Evolutionary conservation across 1,139 yeast species (phyloP).

Genomic region (Blastobotrys illinoisensis): DNA sequence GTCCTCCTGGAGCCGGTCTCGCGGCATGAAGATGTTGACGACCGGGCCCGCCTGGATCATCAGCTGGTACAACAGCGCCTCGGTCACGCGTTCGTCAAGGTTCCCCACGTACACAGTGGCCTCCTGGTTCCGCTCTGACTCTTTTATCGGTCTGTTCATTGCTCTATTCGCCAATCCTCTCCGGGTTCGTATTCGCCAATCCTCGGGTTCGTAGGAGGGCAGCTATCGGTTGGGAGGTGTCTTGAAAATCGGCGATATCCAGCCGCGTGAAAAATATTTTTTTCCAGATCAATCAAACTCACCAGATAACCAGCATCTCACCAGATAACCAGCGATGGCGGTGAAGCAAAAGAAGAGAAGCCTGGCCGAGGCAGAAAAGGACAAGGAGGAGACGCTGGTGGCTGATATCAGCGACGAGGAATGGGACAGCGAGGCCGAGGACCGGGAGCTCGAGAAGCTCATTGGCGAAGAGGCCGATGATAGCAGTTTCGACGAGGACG

Average conservation of each 20-base stretch:
- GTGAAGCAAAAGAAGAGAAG: conserved; percentile 10
- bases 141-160: conserved; percentile 6
- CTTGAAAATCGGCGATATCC: conserved; percentile 3
- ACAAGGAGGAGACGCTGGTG: conserved; percentile 16
- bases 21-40: conserved; percentile 64
- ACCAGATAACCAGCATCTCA: background rate
- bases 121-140: conserved; percentile 46
- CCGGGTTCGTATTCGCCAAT: too few species aligned
- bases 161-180: background rate
- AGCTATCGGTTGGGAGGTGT: background rate
- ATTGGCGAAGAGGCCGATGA: conserved; percentile 23
- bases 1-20: conserved; percentile 61
- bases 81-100: conserved; percentile 68
- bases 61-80: conserved; percentile 63
- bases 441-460: conserved; percentile 22
- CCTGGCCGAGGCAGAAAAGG: conserved; percentile 11
- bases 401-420: conserved; percentile 15
- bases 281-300: background rate
- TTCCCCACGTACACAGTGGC: conserved; percentile 81
- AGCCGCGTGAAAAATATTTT: background rate
- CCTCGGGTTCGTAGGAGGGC: background rate
- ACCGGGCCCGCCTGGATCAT: conserved; percentile 85
- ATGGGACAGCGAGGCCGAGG: conserved; percentile 22
- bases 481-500: conserved; percentile 17
- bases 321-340: conserved; percentile 3